Conservation (phyloP, 148 eudicot species). For the Fagopyrum homotropicum region DNA sequence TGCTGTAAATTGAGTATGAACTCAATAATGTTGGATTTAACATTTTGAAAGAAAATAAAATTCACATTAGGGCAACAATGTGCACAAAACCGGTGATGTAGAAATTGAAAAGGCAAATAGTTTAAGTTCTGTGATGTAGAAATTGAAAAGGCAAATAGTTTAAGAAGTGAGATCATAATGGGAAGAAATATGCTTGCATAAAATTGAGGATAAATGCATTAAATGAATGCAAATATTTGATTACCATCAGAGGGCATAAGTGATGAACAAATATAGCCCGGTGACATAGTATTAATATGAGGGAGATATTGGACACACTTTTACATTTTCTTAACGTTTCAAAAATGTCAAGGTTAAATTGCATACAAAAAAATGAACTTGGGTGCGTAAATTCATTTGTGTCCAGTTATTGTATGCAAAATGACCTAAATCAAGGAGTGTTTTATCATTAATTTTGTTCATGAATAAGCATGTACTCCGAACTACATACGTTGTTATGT, state of each 20-base stretch:
- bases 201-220: neutral
- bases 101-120: neutral
- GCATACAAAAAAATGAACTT: neutral
- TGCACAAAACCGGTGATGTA: slow-evolving; percentile 67
- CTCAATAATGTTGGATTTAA: too few species aligned
- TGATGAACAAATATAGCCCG: neutral
- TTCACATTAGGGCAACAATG: slow-evolving; percentile 21
- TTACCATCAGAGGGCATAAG: neutral
- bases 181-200: neutral
- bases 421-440: neutral
- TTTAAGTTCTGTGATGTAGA: slow-evolving; percentile 12
- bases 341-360: neutral
- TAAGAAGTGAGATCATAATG: neutral
- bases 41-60: too few species aligned
- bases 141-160: neutral
- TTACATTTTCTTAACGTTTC: neutral
- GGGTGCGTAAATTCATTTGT: neutral
- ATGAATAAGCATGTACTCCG: neutral
- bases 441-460: too few species aligned
- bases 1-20: too few species aligned
- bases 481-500: slow-evolving; percentile 65
- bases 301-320: neutral
- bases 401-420: neutral
- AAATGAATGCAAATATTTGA: neutral
- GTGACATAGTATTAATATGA: neutral